Evolutionary conservation across 2,329 filamentous ascomycete species (phyloP), one percentile per base, ranked within the genome.

Genomic region (Lasiodiplodia gonubiensis): DNA sequence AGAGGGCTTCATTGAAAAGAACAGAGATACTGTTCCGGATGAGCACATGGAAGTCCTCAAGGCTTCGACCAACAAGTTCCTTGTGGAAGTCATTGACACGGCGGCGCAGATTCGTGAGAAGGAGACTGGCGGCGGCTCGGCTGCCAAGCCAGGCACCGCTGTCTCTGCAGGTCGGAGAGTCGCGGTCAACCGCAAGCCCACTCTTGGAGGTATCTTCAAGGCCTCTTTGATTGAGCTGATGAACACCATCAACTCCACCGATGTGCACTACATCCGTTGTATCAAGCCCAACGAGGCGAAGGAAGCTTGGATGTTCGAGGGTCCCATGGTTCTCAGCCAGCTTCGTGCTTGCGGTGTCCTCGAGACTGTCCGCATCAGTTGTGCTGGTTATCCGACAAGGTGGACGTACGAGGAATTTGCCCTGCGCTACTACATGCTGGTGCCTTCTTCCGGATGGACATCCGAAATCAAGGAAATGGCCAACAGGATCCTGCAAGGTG

Each of bases 401-500:
- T 99, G 95, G 96, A 98, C 95, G 0, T 99, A 97, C 77, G 95
- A 99, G 77, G 95, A 99, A 78, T 99, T 99, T 79, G 95, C 95
- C 21, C 84, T 97, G 68, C 89, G 95, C 69, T 99, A 99, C 83
- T 99, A 99, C 84, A 97, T 99, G 93, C 85, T 99, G 70, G 92
- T 97, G 57, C 93, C 90, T 61, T 98, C 95, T 4, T 85, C 86
- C 21, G 87, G 92, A 74, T 98, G 95, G 94, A 97, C 94, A 4
- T 90, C 93, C 0, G 94, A 98, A 78, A 97, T 99, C 72, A 89
- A 93, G 64, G 86, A 94, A 68, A 97, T 99, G 92, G 95, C 94
- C 54, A 92, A 97, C 78, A 91, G 91, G 23, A 99, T 99, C 74
- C 81, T 99, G 70, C 90, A 88, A 68, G 95, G 94, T 80, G 95